Evolutionary conservation across 1,139 yeast species (phyloP), one percentile per base, ranked within the genome.

Genomic region (Debaryomycetaceae sp.): DNA sequence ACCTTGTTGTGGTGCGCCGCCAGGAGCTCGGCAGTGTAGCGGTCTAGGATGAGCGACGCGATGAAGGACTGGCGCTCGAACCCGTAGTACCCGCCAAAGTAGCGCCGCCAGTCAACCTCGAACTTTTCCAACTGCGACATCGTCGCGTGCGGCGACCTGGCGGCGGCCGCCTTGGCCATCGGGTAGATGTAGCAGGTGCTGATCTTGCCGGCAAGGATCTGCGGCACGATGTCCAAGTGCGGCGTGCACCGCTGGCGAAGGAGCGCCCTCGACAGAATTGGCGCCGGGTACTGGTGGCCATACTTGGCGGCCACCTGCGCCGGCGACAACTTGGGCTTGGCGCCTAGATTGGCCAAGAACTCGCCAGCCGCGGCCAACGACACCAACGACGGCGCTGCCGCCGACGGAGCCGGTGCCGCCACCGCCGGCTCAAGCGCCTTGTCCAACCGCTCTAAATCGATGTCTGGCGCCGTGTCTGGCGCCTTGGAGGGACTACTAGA

Each of bases 1-100:
- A 77, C 72, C 11, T 60, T 54, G 40, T 71, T 70, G 12, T 42
- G 50, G 8, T 16, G 18, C 4, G 60, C 47, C 5, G 38, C 38
- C 6, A 46, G 34, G 7, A 75, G 45, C 25, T 59, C 44, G 2
- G 46, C 38, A 25, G 49, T 40, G 45, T 43, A 64, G 29, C 50
- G 40, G 17, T 53, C 41, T 23, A 53, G 37, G 27, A 72, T 62
- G 35, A 53, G 40, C 17, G 51, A 48, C 1, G 80, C 70, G 2
- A 81, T 65, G 11, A 58, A 49, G 34, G 69, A 60, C 40, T 80
- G 84, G 33, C 86, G 56, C 36, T 65, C 62, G 24, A 71, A 52
- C 0, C 89, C 89, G 42, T 71, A 70, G 44, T 70, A 81, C 0
- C 89, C 89, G n/a, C 76, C 77, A 7, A 62, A 56, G 42, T 71